Conservation (phyloP, 768 basidiomycete genomes). For the Coprinopsis cinerea region DNA sequence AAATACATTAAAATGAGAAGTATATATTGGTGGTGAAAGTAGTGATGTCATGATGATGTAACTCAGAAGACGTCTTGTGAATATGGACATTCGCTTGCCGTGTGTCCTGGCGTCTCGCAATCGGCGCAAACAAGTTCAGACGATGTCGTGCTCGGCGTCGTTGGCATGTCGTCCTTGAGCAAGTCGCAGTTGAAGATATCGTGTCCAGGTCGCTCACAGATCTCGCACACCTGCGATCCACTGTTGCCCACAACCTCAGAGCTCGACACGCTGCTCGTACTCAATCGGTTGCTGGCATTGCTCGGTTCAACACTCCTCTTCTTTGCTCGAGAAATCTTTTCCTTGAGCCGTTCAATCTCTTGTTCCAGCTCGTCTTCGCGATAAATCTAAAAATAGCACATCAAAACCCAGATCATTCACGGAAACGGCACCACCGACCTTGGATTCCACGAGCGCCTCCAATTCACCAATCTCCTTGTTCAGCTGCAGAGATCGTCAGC, state of each 20-base stretch:
- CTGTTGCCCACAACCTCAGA: slow-evolving; percentile 20
- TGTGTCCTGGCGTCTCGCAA: slow-evolving; percentile 77
- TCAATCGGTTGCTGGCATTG: slow-evolving; percentile 26
- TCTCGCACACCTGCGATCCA: slow-evolving; percentile 62
- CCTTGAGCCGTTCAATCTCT: slow-evolving; percentile 72
- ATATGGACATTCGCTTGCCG: slow-evolving; percentile 74
- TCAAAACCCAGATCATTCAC: background rate
- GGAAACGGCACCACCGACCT: slow-evolving; percentile 42
- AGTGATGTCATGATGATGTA: slow-evolving; percentile 15
- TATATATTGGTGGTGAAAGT: slow-evolving; percentile 1
- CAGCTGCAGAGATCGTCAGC: slow-evolving; percentile 42
- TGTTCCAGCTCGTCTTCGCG: slow-evolving; percentile 89
- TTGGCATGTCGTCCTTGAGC: slow-evolving; percentile 48
- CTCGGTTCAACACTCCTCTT: slow-evolving; percentile 39
- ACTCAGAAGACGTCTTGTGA: slow-evolving; percentile 80
- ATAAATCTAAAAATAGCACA: slow-evolving; percentile 54
- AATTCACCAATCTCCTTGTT: slow-evolving; percentile 91
- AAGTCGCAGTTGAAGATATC: slow-evolving; percentile 83
- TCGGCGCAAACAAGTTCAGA: slow-evolving; percentile 67
- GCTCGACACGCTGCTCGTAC: slow-evolving; percentile 21
- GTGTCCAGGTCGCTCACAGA: slow-evolving; percentile 81
- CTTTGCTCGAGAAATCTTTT: slow-evolving; percentile 61
- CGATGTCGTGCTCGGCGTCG: slow-evolving; percentile 15
- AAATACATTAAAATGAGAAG: slow-evolving; percentile 7
- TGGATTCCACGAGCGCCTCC: slow-evolving; percentile 89